Evolutionary conservation across 2,329 filamentous ascomycete species (phyloP).

Genomic region (Aspergillus luchuensis): DNA sequence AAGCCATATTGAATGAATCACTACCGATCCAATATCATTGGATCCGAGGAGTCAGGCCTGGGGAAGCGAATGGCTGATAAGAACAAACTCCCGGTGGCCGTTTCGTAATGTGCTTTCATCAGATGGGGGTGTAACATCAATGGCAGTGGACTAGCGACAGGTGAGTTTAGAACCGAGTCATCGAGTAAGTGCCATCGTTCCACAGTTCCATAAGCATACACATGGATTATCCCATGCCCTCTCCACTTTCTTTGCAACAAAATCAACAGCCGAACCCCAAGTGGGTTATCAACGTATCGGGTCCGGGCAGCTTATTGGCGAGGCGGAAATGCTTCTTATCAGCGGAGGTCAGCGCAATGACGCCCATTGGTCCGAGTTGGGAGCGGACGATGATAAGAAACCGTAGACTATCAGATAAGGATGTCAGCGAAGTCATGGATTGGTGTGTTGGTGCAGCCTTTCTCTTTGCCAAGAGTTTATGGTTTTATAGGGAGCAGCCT

Average conservation of each 20-base stretch:
- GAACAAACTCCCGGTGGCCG: not conserved
- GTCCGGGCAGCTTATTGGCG: not conserved
- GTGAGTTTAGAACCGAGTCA: not conserved
- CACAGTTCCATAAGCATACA: not conserved
- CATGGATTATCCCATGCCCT: not conserved
- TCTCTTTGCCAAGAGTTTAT: not conserved
- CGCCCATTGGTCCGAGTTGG: constrained; percentile 1
- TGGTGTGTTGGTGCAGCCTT: not conserved
- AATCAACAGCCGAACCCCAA: not conserved
- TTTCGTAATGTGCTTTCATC: constrained; percentile 8
- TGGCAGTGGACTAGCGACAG: not conserved
- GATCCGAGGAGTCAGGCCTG: not conserved
- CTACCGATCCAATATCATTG: constrained; percentile 2
- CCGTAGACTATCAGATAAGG: not conserved
- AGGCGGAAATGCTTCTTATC: constrained; percentile 4
- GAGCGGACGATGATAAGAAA: constrained; percentile 3
- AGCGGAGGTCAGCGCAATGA: constrained; percentile 8
- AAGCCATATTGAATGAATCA: not conserved
- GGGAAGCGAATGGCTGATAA: constrained; percentile 5
- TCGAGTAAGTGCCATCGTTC: not conserved
- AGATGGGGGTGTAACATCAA: not conserved
- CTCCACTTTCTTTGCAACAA: not conserved
- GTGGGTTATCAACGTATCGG: not conserved
- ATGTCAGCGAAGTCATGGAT: not conserved
- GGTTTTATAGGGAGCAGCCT: not conserved